Base-by-base conservation (phyloP, 140 eudicot species). In the Oenanthe javanica region DNA sequence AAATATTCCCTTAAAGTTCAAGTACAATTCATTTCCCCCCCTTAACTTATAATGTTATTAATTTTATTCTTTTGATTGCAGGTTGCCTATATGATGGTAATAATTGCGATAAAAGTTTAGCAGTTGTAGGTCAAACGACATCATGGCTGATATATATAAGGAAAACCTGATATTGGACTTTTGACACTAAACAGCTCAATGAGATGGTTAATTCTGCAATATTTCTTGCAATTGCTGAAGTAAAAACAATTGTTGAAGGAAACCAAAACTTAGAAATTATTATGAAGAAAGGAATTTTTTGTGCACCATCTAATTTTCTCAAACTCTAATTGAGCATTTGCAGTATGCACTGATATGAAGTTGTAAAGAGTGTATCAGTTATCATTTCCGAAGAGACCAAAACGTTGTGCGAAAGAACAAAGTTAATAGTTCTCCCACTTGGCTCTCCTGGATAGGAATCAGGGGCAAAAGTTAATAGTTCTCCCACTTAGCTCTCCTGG, bases 401-500 rank as follows among this genome's bases (percentile, higher is more conserved):
- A 73, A 46, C 77, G 46, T 46, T 9, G 54, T 45, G 77, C 55
- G 11, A 42, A 43, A 72, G 52, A 43, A 42, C 27, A 19, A 72
- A 72, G 1, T 38, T 72, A 16, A 21, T 72, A 7, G 11, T 5
- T 38, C 27, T 19, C 18, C 0, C 31, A 31, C 31, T 31, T 31
- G 31, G 31, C 31, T 31, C 31, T 31, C 31, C 1, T 31, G 31
- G 31, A 31, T 31, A 31, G 31, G 31, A 31, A 31, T 31, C 31
- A 31, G 31, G 31, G 31, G 31, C 31, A 31, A 73, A 73, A 43
- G 38, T 73, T 46, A 31, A 31, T 31, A 31, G 54, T 54, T 89
- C 6, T 14, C 51, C 59, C 57, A 48, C 25, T 48, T 47, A 79
- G 70, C 51, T 67, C 25, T 92, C 92, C 27, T 94, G 97, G 45